A percentile compares a stretch with the other conserved stretches of the same genome.
phyloP scores from a whole-genome alignment of 768 basidiomycete genomes.

The Sporobolomyces roseus region DNA sequence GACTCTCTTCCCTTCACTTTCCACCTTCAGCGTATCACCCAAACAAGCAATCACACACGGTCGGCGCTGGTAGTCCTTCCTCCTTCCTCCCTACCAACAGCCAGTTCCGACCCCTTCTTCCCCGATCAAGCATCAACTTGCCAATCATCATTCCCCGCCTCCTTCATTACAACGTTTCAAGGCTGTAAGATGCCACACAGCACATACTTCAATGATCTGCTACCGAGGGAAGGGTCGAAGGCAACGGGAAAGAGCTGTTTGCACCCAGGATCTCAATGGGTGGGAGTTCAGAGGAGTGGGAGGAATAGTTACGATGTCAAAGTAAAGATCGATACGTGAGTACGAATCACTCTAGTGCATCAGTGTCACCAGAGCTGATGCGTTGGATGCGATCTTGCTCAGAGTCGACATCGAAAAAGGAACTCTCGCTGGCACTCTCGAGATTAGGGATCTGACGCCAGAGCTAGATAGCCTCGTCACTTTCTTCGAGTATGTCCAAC shows the following conservation, averaged over 20 bases:
- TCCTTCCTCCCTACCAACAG: background rate
- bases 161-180: too few species aligned
- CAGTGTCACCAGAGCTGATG: too few species aligned
- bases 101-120: constrained; percentile 10
- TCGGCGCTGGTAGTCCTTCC: constrained; percentile 7
- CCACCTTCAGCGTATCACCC: background rate
- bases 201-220: background rate
- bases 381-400: constrained; percentile 9
- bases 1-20: background rate
- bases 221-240: background rate
- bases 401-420: constrained; percentile 85
- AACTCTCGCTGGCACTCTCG: constrained; percentile 82
- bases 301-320: constrained; percentile 90
- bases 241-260: constrained; percentile 29
- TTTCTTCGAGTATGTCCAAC: constrained; percentile 34
- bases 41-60: background rate
- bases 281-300: constrained; percentile 89
- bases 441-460: constrained; percentile 68
- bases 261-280: constrained; percentile 78
- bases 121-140: background rate
- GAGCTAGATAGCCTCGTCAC: constrained; percentile 34
- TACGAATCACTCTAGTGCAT: constrained; percentile 40
- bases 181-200: background rate
- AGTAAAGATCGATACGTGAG: constrained; percentile 61
- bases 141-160: background rate